Conservation (phyloP, 2,329 filamentous ascomycete species). For the Ceratocystiopsis brevicomis region DNA sequence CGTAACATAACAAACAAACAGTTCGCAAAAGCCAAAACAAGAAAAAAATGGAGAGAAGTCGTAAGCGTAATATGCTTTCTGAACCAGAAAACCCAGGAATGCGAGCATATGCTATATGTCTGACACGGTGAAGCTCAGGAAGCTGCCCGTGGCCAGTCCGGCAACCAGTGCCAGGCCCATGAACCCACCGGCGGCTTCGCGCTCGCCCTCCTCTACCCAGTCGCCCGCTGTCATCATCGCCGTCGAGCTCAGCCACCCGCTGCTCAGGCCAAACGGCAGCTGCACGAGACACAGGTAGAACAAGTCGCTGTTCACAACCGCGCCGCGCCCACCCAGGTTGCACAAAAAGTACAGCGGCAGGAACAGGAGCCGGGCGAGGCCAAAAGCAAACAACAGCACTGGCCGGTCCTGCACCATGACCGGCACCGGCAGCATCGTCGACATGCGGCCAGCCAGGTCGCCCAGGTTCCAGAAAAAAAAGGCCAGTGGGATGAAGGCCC, state of each 20-base stretch:
- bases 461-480: constrained; percentile 91
- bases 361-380: constrained; percentile 47
- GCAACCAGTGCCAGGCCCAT: constrained; percentile 84
- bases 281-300: constrained; percentile 82
- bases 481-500: constrained; percentile 71
- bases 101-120: constrained; percentile 18
- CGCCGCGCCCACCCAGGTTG: constrained; percentile 64
- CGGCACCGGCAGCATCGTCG: constrained; percentile 34
- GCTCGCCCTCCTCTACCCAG: constrained; percentile 65
- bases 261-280: constrained; percentile 63
- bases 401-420: constrained; percentile 44
- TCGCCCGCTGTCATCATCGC: constrained; percentile 82
- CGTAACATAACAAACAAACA: no score
- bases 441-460: constrained; percentile 59
- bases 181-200: constrained; percentile 78
- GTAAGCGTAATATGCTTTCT: no score
- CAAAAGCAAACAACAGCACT: constrained; percentile 44
- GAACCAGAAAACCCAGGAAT: background rate
- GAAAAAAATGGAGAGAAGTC: no score
- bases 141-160: constrained; percentile 67
- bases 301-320: constrained; percentile 55
- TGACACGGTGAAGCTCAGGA: constrained; percentile 65
- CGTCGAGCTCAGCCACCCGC: constrained; percentile 69
- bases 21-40: background rate
- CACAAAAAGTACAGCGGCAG: constrained; percentile 78